Base-by-base conservation (phyloP, 2,329 filamentous ascomycete genomes). In the Cyphellophora europaea region DNA sequence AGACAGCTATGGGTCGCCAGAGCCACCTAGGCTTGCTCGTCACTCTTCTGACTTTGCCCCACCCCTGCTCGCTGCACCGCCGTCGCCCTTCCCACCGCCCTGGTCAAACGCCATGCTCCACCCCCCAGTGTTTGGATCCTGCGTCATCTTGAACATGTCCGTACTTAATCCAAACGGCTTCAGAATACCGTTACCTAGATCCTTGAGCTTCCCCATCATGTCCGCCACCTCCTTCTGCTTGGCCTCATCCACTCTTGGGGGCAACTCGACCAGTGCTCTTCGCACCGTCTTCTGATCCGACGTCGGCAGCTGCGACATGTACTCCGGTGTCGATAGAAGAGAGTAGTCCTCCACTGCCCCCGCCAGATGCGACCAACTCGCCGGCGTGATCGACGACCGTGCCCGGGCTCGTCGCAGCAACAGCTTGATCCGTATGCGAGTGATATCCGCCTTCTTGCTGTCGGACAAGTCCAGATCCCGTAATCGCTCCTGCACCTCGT, bases 171-270 rank as follows among this genome's bases (percentile, higher is more conserved):
- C 91, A 65, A 96, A 96, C 1, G 89, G 89, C 55, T 83, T 93
- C 33, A 98, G 57, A 11, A 98, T 76, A 1, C 87, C 86, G 54
- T 98, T 94, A 0, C 91, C 91, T 41, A 98, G 65, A 60, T 81
- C 78, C 55, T 93, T 95, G 50, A 98, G 62, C 64, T 96, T 95
- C 12, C 82, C 84, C 87, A 94, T 93, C 87, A 96, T 95, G 62
- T 98, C 89, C 3, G 74, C 79, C 73, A 91, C 85, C 61, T 98
- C 91, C 48, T 72, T 73, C 53, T 94, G 81, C 61, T 87, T 85
- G 1, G 88, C 87, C 12, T 72, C 73, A 45, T 89, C 83, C 32
- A 86, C 72, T 42, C 71, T 69, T 2, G 71, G 64, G 2, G 85
- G 84, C 25, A 96, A 60, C 14, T 66, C 63, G 11, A 67, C 59